Percentiles rank a stretch among this genome's conserved stretches.
These are phyloP conservation scores for Diversispora eburnea DNA, from an alignment of 192 early-diverging fungal genomes.

Conservation along the genomic window DNA sequence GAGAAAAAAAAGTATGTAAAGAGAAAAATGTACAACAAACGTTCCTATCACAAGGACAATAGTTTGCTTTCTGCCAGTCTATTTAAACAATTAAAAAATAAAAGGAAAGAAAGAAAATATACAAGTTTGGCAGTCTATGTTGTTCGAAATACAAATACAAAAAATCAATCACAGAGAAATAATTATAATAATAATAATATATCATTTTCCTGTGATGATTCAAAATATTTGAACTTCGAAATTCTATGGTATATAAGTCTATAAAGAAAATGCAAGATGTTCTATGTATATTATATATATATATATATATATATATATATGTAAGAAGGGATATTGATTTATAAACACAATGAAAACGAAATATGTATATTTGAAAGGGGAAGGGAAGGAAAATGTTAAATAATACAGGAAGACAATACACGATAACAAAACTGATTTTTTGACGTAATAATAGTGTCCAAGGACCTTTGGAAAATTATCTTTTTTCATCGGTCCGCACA, in stretches of 20 bases:
- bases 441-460: constrained; percentile 3
- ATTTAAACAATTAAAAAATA: neutral
- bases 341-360: too few species aligned
- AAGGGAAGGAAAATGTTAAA: too few species aligned
- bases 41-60: neutral
- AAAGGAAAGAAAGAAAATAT: neutral
- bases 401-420: constrained; percentile 10
- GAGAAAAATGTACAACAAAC: constrained; percentile 20
- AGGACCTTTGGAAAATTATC: constrained; percentile 6
- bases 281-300: too few species aligned
- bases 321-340: too few species aligned
- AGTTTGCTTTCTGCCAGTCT: constrained; percentile 17
- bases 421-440: neutral
- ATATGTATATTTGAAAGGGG: too few species aligned
- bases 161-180: neutral
- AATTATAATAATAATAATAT: neutral
- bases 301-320: too few species aligned
- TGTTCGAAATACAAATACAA: neutral
- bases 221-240: neutral
- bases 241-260: constrained; percentile 23
- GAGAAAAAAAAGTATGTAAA: neutral
- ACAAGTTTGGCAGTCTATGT: constrained; percentile 18
- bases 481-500: constrained; percentile 6
- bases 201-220: neutral
- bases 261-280: neutral